Base-by-base conservation (phyloP, 345 rosid species). In the Salix koriyanagi region DNA sequence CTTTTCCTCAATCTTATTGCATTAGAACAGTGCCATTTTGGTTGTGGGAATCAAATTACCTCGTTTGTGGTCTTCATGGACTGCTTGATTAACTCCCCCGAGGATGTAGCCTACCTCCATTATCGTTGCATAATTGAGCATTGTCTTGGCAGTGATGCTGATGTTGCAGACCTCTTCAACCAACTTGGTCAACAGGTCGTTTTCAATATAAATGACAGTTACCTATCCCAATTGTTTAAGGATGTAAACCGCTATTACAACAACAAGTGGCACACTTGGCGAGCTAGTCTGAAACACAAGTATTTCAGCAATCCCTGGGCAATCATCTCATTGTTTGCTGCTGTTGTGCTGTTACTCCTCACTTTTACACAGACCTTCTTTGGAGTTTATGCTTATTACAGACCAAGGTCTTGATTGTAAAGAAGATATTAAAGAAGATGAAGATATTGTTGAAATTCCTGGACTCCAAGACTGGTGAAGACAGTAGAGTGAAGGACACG, bases 301-400 rank as follows among this genome's bases (percentile, higher is more conserved):
- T 91, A 95, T 79, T 90, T 93, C 83, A 85, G 86, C 80, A 93
- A 84, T 78, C 97, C 96, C 0, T 91, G 97, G 99, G 93, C 97
- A 7, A 82, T 90, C 77, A 76, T 95, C 72, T 95, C 97, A 34
- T 70, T 95, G 1, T 68, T 76, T 76, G 97, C 94, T 42, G 97
- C 97, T 15, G 86, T 85, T 41, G 83, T 89, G 32, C 77, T 91
- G 73, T 69, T 95, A 60, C 34, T 89, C 48, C 97, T 95, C 69
- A 95, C 99, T 13, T 84, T 89, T 0, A 79, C 90, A 37, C 99
- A 91, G 86, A 84, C 92, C 69, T 91, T 90, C 76, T 93, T 79
- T 74, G 86, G 88, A 67, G 87, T 84, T 23, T 93, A 93, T 74
- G 90, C 87, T 37, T 95, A 87, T 75, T 93, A 90, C 79, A 79